A percentile compares a stretch with the other conserved stretches of the same genome.
Evolutionary conservation across 495 filamentous ascomycete species (phyloP).

Genomic region (Aspergillus sclerotiicarbonarius): DNA sequence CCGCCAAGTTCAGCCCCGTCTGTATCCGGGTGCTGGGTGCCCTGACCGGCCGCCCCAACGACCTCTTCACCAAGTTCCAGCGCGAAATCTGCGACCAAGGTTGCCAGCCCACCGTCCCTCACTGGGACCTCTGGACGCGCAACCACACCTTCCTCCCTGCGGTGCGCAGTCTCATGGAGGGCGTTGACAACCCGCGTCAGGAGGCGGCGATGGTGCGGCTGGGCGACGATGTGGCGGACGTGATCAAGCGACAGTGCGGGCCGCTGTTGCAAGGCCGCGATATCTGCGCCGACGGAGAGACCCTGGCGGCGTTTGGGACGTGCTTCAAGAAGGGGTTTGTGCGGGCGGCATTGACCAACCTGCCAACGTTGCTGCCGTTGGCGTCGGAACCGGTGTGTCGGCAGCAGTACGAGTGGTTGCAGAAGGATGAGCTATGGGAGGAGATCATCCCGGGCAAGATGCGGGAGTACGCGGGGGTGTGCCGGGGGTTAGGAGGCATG

Average conservation of each 20-base stretch:
- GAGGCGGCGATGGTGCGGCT: slow-evolving; percentile 37
- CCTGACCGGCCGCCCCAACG: slow-evolving; percentile 33
- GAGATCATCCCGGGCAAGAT: slow-evolving; percentile 43
- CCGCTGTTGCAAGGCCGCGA: slow-evolving; percentile 34
- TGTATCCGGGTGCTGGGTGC: slow-evolving; percentile 42
- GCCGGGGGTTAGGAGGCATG: slow-evolving; percentile 27
- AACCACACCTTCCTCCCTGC: slow-evolving; percentile 44
- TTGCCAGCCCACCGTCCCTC: slow-evolving; percentile 41
- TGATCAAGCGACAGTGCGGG: slow-evolving; percentile 38
- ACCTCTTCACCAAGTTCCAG: slow-evolving; percentile 41
- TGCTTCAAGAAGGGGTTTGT: slow-evolving; percentile 45
- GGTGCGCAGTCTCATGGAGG: slow-evolving; percentile 36
- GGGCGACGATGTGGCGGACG: slow-evolving; percentile 41
- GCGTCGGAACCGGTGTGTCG: slow-evolving; percentile 39
- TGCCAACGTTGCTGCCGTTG: slow-evolving; percentile 38
- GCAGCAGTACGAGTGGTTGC: slow-evolving; percentile 34
- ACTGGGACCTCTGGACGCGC: slow-evolving; percentile 49
- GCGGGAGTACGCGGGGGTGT: slow-evolving; percentile 42
- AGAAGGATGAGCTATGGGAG: slow-evolving; percentile 39
- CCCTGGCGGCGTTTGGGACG: slow-evolving; percentile 39
- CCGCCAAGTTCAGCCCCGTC: slow-evolving; percentile 30
- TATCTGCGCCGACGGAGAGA: slow-evolving; percentile 38
- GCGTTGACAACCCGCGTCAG: slow-evolving; percentile 34
- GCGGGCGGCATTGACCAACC: slow-evolving; percentile 32
- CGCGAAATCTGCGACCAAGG: slow-evolving; percentile 41